These are phyloP conservation scores for Psilocybe subaeruginosa DNA, from an alignment of 768 basidiomycete species.

Conservation along the genomic window DNA sequence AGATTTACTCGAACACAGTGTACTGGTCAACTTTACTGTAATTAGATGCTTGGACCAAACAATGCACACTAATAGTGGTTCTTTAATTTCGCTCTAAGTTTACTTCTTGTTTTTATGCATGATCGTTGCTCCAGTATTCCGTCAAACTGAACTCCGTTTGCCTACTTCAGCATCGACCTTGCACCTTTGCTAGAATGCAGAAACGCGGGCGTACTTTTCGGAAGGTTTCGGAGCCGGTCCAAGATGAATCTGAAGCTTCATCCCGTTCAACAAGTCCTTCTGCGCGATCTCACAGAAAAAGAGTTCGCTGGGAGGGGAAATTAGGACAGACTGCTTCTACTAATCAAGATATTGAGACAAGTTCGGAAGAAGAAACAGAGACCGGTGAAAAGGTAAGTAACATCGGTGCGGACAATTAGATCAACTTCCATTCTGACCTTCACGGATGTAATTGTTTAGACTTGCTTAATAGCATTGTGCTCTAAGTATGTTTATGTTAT, in stretches of 20 bases:
- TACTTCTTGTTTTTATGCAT: too few species aligned
- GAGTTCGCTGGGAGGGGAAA: conserved; percentile 37
- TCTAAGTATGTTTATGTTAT: conserved; percentile 8
- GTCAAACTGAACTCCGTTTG: too few species aligned
- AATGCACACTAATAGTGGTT: too few species aligned
- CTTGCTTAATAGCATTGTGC: conserved; percentile 6
- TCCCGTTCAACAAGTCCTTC: conserved; percentile 7
- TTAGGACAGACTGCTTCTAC: not conserved
- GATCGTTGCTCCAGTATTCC: too few species aligned
- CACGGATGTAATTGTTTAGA: not conserved
- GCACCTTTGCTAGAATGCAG: not conserved
- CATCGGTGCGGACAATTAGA: not conserved
- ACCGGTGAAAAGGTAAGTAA: conserved; percentile 7
- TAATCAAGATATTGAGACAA: not conserved
- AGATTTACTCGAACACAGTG: too few species aligned
- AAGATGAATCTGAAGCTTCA: not conserved
- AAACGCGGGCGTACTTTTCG: not conserved
- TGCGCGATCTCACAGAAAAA: conserved; percentile 24
- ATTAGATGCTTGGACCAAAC: too few species aligned
- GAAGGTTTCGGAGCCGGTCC: not conserved
- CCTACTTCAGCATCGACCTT: too few species aligned
- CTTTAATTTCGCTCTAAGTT: too few species aligned
- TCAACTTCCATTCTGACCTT: not conserved
- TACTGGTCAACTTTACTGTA: too few species aligned
- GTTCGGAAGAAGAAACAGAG: conserved; percentile 24